A percentile compares a stretch with the other conserved stretches of the same genome.
These are phyloP conservation scores for Conticribra guillardii DNA, from an alignment of 108 stramenopile species.

Conservation along the genomic window DNA sequence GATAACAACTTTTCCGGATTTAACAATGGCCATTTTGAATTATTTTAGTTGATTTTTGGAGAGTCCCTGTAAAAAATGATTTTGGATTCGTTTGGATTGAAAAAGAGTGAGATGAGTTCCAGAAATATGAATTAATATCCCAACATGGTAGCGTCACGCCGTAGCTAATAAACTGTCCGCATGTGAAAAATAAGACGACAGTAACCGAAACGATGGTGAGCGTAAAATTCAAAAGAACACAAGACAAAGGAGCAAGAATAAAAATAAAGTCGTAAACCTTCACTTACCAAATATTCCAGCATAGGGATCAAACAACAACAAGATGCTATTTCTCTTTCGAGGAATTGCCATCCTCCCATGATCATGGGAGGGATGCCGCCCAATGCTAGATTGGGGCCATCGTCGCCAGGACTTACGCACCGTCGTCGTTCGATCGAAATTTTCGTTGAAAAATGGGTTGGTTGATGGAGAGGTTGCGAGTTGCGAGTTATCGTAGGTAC, in stretches of 20 bases:
- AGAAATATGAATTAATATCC: background rate
- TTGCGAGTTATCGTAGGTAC: too few species aligned
- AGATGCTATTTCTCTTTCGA: slow-evolving; percentile 9
- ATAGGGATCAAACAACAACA: slow-evolving; percentile 7
- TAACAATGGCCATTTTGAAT: slow-evolving; percentile 48
- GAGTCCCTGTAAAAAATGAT: background rate
- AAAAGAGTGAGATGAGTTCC: background rate
- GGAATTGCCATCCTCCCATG: slow-evolving; percentile 25
- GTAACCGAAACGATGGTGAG: background rate
- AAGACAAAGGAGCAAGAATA: too few species aligned
- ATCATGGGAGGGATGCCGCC: slow-evolving; percentile 12
- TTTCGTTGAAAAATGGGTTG: background rate
- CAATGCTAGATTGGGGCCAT: slow-evolving; percentile 31
- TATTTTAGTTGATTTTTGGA: background rate
- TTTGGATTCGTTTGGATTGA: background rate
- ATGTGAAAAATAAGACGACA: background rate
- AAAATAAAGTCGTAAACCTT: background rate
- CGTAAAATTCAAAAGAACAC: too few species aligned
- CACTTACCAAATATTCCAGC: background rate
- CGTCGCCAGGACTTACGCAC: slow-evolving; percentile 54
- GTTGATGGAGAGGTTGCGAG: too few species aligned
- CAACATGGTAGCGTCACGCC: too few species aligned
- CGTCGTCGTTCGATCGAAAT: background rate
- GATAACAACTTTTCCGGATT: slow-evolving; percentile 98
- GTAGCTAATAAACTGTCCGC: too few species aligned